These are phyloP conservation scores for Apophysomyces variabilis DNA, from an alignment of 371 early-diverging fungal genomes.

Conservation along the genomic window DNA sequence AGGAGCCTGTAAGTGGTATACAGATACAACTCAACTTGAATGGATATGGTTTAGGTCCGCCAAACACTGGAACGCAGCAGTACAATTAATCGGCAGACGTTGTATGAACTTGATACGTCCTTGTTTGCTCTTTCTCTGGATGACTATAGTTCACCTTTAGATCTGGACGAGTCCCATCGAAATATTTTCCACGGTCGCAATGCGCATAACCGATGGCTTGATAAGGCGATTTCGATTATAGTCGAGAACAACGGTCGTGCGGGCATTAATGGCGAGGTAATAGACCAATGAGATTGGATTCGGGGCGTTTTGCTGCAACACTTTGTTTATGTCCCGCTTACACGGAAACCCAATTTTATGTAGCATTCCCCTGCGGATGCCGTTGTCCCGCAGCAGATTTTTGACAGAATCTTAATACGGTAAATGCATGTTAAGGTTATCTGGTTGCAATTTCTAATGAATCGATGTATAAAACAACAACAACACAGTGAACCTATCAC, in stretches of 20 bases:
- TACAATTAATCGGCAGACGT: conserved; percentile 59
- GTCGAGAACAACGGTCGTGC: conserved; percentile 85
- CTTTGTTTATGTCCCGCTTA: too few relatives aligned
- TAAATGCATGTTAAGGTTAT: conserved; percentile 28
- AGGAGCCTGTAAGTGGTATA: background rate
- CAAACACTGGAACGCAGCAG: conserved; percentile 34
- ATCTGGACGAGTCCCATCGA: conserved; percentile 69
- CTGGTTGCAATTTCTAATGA: background rate
- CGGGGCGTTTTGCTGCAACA: too few relatives aligned
- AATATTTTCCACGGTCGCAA: conserved; percentile 80
- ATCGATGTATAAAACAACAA: background rate
- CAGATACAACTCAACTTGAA: background rate
- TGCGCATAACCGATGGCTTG: conserved; percentile 94
- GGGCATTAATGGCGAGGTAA: conserved; percentile 93
- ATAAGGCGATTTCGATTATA: conserved; percentile 90
- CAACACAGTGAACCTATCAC: conserved; percentile 9
- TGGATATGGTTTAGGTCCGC: conserved; percentile 34
- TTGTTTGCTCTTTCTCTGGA: conserved; percentile 90
- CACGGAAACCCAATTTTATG: background rate
- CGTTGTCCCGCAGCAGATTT: conserved; percentile 81
- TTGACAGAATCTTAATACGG: conserved; percentile 66
- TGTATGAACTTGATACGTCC: conserved; percentile 76
- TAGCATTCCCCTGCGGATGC: conserved; percentile 93
- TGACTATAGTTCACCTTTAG: conserved; percentile 62
- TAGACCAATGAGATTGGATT: too few relatives aligned